Percentiles rank a stretch among this genome's conserved stretches.
phyloP scores from a whole-genome alignment of 495 filamentous ascomycete genomes.

The Podospora bellae-mahoneyi region DNA sequence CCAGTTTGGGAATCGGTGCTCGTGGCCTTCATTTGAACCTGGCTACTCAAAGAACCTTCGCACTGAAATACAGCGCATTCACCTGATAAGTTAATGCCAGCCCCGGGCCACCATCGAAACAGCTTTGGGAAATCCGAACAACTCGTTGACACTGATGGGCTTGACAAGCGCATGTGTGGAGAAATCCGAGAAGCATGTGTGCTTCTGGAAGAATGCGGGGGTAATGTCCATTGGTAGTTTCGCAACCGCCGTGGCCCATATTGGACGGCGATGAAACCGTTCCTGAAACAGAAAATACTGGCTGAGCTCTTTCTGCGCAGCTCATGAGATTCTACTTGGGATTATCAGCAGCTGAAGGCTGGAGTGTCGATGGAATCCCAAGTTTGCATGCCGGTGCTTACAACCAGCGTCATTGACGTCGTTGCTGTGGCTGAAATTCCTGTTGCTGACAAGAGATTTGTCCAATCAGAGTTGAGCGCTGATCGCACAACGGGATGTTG shows the following conservation, averaged over 20 bases:
- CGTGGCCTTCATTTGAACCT: no score
- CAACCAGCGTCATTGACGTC: neutral
- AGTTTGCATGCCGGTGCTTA: neutral
- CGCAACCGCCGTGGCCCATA: slow-evolving; percentile 4
- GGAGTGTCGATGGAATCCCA: neutral
- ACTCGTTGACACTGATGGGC: neutral
- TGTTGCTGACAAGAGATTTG: neutral
- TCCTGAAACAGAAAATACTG: slow-evolving; percentile 24
- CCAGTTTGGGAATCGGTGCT: no score
- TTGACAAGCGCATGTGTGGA: neutral
- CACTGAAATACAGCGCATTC: neutral
- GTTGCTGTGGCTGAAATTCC: neutral
- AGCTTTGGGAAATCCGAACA: neutral
- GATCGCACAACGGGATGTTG: neutral
- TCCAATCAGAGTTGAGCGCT: neutral
- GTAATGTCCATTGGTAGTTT: neutral
- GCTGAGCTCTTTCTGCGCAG: neutral
- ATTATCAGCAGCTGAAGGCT: neutral
- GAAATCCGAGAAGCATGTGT: neutral
- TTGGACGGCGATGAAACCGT: slow-evolving; percentile 33
- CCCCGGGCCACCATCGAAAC: neutral
- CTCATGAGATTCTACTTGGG: neutral
- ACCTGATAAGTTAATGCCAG: neutral
- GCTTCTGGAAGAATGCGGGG: slow-evolving; percentile 17
- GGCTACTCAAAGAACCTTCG: no score